phyloP scores from a whole-genome alignment of 2,329 filamentous ascomycete species.

The Dactylellina parvicollis region DNA sequence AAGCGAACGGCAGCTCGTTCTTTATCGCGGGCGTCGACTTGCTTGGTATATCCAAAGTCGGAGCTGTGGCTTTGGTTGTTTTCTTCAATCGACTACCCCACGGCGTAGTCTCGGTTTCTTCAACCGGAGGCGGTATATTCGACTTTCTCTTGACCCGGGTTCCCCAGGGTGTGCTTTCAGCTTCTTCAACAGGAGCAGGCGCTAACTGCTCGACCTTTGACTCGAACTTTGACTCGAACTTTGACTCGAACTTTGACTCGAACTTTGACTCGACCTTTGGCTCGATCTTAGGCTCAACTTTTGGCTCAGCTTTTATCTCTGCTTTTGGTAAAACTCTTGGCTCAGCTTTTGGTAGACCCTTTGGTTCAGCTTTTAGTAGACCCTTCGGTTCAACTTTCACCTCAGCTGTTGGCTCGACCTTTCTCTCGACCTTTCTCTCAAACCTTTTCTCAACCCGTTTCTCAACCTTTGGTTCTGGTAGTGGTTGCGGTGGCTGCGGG shows the following conservation, averaged over 20 bases:
- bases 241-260: conserved; percentile 2
- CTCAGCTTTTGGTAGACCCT: not conserved
- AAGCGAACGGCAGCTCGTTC: conserved; percentile 41
- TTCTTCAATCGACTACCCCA: conserved; percentile 32
- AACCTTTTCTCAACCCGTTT: not conserved
- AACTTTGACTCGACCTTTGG: not conserved
- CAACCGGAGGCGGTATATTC: conserved; percentile 16
- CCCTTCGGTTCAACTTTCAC: conserved; percentile 2
- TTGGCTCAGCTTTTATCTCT: not conserved
- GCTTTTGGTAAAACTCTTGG: not conserved
- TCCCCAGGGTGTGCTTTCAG: conserved; percentile 36
- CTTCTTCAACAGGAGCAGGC: conserved; percentile 30
- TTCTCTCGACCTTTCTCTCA: not conserved
- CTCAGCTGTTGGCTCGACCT: not conserved
- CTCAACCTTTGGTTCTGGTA: not conserved
- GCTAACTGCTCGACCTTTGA: conserved; percentile 11
- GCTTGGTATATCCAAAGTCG: conserved; percentile 29
- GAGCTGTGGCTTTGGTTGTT: conserved; percentile 11
- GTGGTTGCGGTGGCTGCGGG: not conserved
- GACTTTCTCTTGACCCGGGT: conserved; percentile 28
- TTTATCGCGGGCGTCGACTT: conserved; percentile 9
- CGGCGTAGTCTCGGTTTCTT: conserved; percentile 12
- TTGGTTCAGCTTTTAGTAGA: not conserved
- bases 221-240: conserved; percentile 3
- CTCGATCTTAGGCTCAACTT: not conserved